These are phyloP conservation scores for Lumnitzera racemosa DNA, from an alignment of 345 rosid species.

Conservation along the genomic window DNA sequence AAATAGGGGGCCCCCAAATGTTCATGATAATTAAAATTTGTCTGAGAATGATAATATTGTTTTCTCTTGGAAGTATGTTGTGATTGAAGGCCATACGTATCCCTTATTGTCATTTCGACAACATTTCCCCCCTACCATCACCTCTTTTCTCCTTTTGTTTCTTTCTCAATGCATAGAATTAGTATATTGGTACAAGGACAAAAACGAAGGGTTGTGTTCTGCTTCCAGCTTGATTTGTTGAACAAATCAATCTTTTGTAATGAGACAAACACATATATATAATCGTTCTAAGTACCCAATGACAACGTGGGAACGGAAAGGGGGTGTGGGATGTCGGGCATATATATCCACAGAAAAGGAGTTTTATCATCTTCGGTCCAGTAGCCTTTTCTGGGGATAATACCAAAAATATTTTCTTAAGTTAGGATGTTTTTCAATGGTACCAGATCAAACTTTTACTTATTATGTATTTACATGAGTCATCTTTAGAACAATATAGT, in stretches of 20 bases:
- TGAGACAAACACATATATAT: slow-evolving; percentile 6
- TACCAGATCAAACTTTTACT: too few relatives aligned
- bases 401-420: too few relatives aligned
- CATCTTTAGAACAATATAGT: too few relatives aligned
- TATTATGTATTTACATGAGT: too few relatives aligned
- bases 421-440: too few relatives aligned
- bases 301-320: slow-evolving; percentile 1
- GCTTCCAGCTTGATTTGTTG: slow-evolving; percentile 2
- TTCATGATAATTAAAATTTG: neutral
- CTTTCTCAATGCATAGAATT: slow-evolving; percentile 2
- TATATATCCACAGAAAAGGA: neutral
- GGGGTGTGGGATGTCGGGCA: slow-evolving; percentile 8
- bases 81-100: neutral
- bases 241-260: neutral
- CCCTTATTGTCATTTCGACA: slow-evolving; percentile 4
- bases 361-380: too few relatives aligned
- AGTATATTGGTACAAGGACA: slow-evolving; percentile 3
- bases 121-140: neutral
- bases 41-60: slow-evolving; percentile 3
- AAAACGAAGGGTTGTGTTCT: neutral
- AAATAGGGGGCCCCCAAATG: slow-evolving; percentile 1
- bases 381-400: too few relatives aligned
- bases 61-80: slow-evolving; percentile 5
- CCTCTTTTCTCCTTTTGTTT: slow-evolving; percentile 7
- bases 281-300: neutral